Evolutionary conservation across 2,329 filamentous ascomycete species (phyloP), one percentile per base, ranked within the genome.

Genomic region (Alternaria atra): DNA sequence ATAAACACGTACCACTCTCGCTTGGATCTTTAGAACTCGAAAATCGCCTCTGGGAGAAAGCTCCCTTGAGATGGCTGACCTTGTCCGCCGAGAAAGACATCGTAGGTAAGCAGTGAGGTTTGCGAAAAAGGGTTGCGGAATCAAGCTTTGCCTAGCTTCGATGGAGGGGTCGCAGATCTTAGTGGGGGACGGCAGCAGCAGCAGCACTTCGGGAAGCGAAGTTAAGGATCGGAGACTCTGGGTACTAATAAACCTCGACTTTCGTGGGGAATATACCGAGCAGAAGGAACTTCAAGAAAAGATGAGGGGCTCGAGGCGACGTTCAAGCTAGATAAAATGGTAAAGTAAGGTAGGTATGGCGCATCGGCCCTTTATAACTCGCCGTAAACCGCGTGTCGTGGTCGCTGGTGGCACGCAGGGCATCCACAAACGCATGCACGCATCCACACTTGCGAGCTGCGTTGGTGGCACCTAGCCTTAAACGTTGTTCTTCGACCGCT

Each of bases 61-160:
- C 67, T 4, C 68, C 66, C 71, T 71, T 77, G 8, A 77, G 54
- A 20, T 73, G 71, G 15, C 72, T 72, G 20, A 78, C 68, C 64
- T 72, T 77, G 51, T 68, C 68, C 10, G 72, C 76, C 2, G 76
- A 79, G 53, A 79, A 79, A 27, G 74, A 77, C 76, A 79, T 79
- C 35, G 52, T 68, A 57, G 17, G 15, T 47, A 40, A 20, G 37
- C 37, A 40, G 47, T 30, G 52, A 35, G 30, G 44, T 23, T n/a
- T n/a, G 48, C 25, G 23, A n/a, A 25, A 20, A 5, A 12, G 17
- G 46, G 23, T 57, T 54, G 58, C 29, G 42, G 23, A 43, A 47
- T 55, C 61, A 66, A 62, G 59, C 61, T 63, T 66, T 60, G 55
- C 44, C 58, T 61, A 67, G 64, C 40, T 46, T 51, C 25, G 32